Conservation (phyloP, 2,329 filamentous ascomycete species). For the Orbilia ellipsospora region DNA sequence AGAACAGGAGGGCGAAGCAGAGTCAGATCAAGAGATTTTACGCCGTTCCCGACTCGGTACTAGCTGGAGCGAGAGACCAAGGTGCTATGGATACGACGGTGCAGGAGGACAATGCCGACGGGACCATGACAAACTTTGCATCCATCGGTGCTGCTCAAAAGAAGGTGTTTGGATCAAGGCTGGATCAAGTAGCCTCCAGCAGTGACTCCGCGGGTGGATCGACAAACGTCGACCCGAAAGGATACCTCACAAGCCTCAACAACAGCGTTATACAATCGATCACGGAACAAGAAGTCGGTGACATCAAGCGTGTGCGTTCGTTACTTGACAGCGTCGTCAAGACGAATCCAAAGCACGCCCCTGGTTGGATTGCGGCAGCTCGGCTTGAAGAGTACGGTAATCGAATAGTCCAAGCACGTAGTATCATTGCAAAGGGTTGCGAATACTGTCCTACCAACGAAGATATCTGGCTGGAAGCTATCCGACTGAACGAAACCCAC, state of each 20-base stretch:
- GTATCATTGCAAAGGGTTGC: conserved; percentile 87
- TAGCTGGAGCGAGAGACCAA: conserved; percentile 84
- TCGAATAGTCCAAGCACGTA: conserved; percentile 87
- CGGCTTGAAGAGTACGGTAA: conserved; percentile 92
- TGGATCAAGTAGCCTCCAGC: conserved; percentile 83
- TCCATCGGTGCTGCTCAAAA: conserved; percentile 96
- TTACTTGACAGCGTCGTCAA: conserved; percentile 97
- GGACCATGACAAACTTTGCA: conserved; percentile 97
- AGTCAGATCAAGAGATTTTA: conserved; percentile 72
- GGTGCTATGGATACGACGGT: conserved; percentile 88
- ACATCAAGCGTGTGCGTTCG: conserved; percentile 91
- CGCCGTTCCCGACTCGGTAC: conserved; percentile 93
- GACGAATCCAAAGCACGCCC: conserved; percentile 93
- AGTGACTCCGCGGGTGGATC: conserved; percentile 81
- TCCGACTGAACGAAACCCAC: conserved; percentile 87
- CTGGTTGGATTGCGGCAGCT: conserved; percentile 95
- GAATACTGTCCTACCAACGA: conserved; percentile 92
- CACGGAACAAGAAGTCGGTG: conserved; percentile 85
- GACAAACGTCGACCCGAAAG: conserved; percentile 92
- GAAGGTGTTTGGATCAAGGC: conserved; percentile 91
- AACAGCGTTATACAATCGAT: conserved; percentile 76
- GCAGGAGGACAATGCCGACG: conserved; percentile 79
- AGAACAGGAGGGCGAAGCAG: conserved; percentile 81
- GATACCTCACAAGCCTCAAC: conserved; percentile 91
- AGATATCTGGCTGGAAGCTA: conserved; percentile 96